Evolutionary conservation across 2,329 filamentous ascomycete species (phyloP).

Genomic region (Trichoderma hamatum): DNA sequence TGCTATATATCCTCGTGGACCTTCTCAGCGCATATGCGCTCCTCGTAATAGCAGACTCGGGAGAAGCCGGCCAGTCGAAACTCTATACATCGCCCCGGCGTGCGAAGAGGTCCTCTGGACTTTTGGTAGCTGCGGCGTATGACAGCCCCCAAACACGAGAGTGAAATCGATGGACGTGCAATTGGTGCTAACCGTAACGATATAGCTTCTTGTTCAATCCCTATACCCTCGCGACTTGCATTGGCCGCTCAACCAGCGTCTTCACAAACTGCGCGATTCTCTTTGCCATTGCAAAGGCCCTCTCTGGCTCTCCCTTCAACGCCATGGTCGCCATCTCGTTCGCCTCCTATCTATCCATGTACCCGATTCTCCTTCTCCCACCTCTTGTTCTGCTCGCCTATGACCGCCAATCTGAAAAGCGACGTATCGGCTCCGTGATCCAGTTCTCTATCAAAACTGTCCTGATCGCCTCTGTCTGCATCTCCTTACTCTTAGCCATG

Average conservation of each 20-base stretch:
- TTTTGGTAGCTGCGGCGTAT: constrained; percentile 78
- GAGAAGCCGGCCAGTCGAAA: constrained; percentile 72
- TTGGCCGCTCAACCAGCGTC: constrained; percentile 84
- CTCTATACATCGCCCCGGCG: constrained; percentile 79
- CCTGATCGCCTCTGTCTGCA: constrained; percentile 54
- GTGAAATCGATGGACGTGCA: background rate
- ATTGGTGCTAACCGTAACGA: constrained; percentile 17
- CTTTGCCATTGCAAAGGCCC: constrained; percentile 78
- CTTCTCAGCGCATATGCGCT: constrained; percentile 80
- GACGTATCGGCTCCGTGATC: constrained; percentile 40
- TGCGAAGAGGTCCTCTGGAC: constrained; percentile 72
- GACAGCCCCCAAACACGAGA: constrained; percentile 31
- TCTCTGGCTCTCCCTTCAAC: constrained; percentile 70
- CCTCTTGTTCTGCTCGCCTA: constrained; percentile 81
- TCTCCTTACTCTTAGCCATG: constrained; percentile 67
- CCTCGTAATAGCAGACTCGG: constrained; percentile 76
- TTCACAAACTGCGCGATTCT: constrained; percentile 90
- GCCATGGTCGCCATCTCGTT: constrained; percentile 84
- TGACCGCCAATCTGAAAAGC: constrained; percentile 57
- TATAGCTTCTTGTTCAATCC: constrained; percentile 88
- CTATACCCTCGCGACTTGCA: constrained; percentile 86
- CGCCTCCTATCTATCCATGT: constrained; percentile 89
- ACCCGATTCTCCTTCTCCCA: constrained; percentile 83
- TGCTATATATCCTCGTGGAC: constrained; percentile 82
- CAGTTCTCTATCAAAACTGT: constrained; percentile 61